These are phyloP conservation scores for Botryotinia globosa DNA, from an alignment of 2,329 filamentous ascomycete genomes.

Conservation along the genomic window DNA sequence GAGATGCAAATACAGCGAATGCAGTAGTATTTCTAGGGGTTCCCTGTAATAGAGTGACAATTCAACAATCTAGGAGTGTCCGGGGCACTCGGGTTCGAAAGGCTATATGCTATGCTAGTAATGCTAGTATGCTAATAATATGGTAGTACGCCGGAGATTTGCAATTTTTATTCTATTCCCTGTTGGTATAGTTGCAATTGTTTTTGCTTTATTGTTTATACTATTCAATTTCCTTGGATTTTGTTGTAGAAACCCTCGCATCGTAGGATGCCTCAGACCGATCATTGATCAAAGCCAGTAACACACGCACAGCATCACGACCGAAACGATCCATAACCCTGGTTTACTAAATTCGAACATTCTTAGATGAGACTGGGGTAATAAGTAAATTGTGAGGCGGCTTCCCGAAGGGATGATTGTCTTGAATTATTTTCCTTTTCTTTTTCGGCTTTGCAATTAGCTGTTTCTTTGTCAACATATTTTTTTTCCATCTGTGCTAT, in stretches of 20 bases:
- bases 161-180: background rate
- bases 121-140: background rate
- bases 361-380: conserved; percentile 24
- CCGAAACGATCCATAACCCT: conserved; percentile 10
- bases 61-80: conserved; percentile 11
- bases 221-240: background rate
- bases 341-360: conserved; percentile 21
- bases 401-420: conserved; percentile 32
- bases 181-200: background rate
- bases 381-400: conserved; percentile 19
- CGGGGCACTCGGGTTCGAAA: conserved; percentile 19
- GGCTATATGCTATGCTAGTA: background rate
- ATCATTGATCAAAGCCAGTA: conserved; percentile 13
- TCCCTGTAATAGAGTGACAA: background rate
- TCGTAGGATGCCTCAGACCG: conserved; percentile 2
- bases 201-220: conserved; percentile 8
- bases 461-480: conserved; percentile 10
- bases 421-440: conserved; percentile 23
- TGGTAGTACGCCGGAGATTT: conserved; percentile 10
- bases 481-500: background rate
- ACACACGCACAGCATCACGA: conserved; percentile 8
- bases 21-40: conserved; percentile 11
- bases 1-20: conserved; percentile 10
- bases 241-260: conserved; percentile 2
- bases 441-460: conserved; percentile 1